A percentile compares a stretch with the other conserved stretches of the same genome.
Evolutionary conservation across 176 grass and related monocot genomes (phyloP).

Genomic region (Poa pratensis): DNA sequence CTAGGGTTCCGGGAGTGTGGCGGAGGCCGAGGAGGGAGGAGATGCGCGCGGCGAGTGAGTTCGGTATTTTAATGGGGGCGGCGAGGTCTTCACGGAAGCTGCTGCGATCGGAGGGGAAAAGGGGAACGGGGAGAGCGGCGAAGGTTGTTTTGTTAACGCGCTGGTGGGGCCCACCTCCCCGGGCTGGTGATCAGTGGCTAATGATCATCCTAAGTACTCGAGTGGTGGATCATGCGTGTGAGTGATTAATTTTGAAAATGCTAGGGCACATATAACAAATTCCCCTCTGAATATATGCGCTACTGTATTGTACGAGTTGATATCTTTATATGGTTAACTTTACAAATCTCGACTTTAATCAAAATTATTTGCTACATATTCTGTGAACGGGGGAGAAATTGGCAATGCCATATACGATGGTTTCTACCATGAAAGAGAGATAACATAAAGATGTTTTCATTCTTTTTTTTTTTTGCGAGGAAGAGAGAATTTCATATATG

Average conservation of each 20-base stretch:
- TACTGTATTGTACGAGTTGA: too few relatives aligned
- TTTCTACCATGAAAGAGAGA: too few relatives aligned
- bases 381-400: too few relatives aligned
- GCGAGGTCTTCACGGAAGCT: constrained; percentile 46
- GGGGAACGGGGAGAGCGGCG: neutral
- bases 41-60: constrained; percentile 25
- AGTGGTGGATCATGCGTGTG: neutral
- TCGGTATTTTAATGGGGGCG: constrained; percentile 45
- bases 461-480: too few relatives aligned
- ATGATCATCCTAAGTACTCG: neutral
- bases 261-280: too few relatives aligned
- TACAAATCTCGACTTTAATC: too few relatives aligned
- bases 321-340: too few relatives aligned
- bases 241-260: neutral
- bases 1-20: neutral
- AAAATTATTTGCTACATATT: too few relatives aligned
- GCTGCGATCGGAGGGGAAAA: constrained; percentile 45
- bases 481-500: too few relatives aligned
- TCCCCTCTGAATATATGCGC: too few relatives aligned
- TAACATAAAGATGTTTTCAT: too few relatives aligned
- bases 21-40: neutral
- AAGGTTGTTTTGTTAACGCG: constrained; percentile 33
- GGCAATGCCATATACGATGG: too few relatives aligned
- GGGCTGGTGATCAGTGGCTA: neutral
- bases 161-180: neutral